Percentiles rank a stretch among this genome's conserved stretches.
Evolutionary conservation across 257 asterid species (phyloP).

Genomic region (Dorcoceras hygrometricum): DNA sequence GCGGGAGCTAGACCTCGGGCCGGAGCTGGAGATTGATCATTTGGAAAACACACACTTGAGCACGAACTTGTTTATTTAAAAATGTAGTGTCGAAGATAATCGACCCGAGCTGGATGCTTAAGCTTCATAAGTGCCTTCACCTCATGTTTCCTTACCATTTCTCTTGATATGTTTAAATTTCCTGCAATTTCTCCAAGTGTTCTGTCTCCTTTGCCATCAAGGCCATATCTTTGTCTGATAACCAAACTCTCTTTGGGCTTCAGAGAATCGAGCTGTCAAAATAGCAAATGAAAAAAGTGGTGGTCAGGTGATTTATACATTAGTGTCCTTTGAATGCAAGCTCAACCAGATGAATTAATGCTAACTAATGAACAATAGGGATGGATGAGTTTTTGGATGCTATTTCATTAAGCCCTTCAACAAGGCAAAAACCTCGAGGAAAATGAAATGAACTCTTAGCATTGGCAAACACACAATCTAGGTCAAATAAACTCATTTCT

Average conservation of each 20-base stretch:
- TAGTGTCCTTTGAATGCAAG: not conserved
- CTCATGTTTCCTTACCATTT: conserved; percentile 94
- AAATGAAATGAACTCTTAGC: not conserved
- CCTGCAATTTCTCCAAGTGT: conserved; percentile 96
- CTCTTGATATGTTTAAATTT: conserved; percentile 82
- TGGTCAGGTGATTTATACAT: not conserved
- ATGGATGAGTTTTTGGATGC: not conserved
- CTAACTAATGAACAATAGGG: not conserved
- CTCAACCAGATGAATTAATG: not conserved
- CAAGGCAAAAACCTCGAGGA: not conserved
- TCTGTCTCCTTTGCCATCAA: conserved; percentile 87
- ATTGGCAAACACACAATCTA: not conserved
- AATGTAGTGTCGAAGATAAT: conserved; percentile 71
- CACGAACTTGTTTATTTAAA: conserved; percentile 33
- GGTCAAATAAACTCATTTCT: not conserved
- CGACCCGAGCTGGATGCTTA: conserved; percentile 88
- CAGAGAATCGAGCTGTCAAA: conserved; percentile 83
- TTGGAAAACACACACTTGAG: not conserved
- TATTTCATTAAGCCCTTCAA: not conserved
- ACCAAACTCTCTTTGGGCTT: conserved; percentile 97
- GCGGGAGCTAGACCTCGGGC: not conserved
- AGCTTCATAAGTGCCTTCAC: conserved; percentile 97
- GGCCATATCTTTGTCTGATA: conserved; percentile 92
- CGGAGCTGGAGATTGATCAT: conserved; percentile 4
- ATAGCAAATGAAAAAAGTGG: not conserved